phyloP scores from a whole-genome alignment of 164 flowering plant genomes.

The Vitis amurensis region DNA sequence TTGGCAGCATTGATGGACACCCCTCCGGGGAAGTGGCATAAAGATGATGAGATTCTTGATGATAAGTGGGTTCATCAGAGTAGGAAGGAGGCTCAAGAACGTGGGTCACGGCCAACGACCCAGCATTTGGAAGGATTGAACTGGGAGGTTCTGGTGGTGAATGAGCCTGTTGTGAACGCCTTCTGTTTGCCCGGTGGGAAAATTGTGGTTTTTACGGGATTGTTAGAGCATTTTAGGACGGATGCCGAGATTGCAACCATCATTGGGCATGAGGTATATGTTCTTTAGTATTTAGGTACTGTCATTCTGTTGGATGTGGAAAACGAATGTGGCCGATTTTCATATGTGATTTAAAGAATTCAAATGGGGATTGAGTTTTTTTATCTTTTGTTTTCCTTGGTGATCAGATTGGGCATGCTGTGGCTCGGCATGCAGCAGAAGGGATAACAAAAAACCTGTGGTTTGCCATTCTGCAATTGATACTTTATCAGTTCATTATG shows the following conservation, averaged over 20 bases:
- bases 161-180: slow-evolving; percentile 82
- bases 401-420: slow-evolving; percentile 78
- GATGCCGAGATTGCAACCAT: slow-evolving; percentile 88
- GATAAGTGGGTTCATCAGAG: slow-evolving; percentile 80
- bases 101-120: slow-evolving; percentile 41
- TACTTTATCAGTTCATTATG: slow-evolving; percentile 61
- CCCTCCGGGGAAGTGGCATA: slow-evolving; percentile 36
- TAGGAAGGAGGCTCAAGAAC: slow-evolving; percentile 53
- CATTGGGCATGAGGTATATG: slow-evolving; percentile 81
- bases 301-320: background rate
- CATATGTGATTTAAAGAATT: background rate
- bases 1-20: slow-evolving; percentile 36
- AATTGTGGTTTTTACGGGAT: slow-evolving; percentile 85
- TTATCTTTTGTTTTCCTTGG: slow-evolving; percentile 1
- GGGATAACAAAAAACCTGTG: slow-evolving; percentile 74
- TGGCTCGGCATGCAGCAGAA: slow-evolving; percentile 86
- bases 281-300: background rate
- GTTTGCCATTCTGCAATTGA: slow-evolving; percentile 63
- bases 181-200: slow-evolving; percentile 95
- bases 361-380: background rate
- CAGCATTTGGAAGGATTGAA: slow-evolving; percentile 78
- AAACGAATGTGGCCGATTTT: background rate
- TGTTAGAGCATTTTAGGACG: slow-evolving; percentile 61
- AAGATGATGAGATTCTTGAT: slow-evolving; percentile 79
- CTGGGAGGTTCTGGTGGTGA: slow-evolving; percentile 88